Evolutionary conservation across 2,329 filamentous ascomycete genomes (phyloP).

Genomic region (Phialocephala subalpina): DNA sequence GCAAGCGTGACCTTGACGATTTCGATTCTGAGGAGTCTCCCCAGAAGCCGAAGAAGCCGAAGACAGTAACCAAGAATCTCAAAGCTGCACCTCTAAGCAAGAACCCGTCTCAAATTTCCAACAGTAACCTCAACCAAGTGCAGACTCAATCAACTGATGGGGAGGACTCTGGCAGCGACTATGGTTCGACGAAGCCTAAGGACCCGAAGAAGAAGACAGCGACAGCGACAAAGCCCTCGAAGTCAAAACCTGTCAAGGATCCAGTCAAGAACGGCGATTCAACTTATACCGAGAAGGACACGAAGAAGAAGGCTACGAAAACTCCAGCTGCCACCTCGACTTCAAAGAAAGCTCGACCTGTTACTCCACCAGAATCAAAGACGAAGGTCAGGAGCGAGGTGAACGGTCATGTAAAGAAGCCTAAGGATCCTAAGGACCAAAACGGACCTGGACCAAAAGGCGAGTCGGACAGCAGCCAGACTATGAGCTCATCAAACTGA

Average conservation of each 20-base stretch:
- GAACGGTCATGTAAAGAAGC: constrained; percentile 23
- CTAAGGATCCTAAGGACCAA: constrained; percentile 9
- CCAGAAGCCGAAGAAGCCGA: constrained; percentile 43
- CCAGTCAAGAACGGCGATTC: constrained; percentile 17
- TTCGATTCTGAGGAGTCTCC: constrained; percentile 42
- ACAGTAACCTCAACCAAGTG: constrained; percentile 32
- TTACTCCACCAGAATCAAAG: neutral
- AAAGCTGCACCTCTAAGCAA: constrained; percentile 32
- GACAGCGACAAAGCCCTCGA: constrained; percentile 28
- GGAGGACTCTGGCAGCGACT: constrained; percentile 39
- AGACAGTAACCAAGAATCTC: constrained; percentile 36
- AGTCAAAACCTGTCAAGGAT: constrained; percentile 17
- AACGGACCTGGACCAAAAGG: constrained; percentile 6
- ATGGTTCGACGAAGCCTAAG: constrained; percentile 33
- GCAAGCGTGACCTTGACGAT: constrained; percentile 43
- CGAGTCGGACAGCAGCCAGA: constrained; percentile 34
- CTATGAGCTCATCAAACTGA: constrained; percentile 33
- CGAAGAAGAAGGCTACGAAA: constrained; percentile 10
- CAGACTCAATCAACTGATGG: constrained; percentile 28
- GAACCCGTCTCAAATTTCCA: constrained; percentile 25
- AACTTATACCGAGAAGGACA: constrained; percentile 26
- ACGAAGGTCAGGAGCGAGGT: constrained; percentile 2
- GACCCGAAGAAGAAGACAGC: constrained; percentile 40
- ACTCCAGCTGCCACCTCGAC: neutral
- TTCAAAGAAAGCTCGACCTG: neutral